Conservation (phyloP, 2,329 filamentous ascomycete genomes). For the Trichoderma sp. region DNA sequence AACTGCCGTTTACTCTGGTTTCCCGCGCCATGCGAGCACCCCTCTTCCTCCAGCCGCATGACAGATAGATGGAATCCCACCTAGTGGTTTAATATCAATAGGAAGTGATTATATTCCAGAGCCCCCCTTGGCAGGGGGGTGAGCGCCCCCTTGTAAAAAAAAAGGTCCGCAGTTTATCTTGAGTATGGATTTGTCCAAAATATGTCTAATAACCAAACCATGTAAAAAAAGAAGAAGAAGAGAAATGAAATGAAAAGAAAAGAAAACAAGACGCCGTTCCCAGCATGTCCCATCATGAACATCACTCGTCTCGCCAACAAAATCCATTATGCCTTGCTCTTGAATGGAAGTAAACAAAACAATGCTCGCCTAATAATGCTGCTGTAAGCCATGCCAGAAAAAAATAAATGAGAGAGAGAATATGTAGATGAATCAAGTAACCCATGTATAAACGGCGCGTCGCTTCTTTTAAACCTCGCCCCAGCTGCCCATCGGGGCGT, state of each 20-base stretch:
- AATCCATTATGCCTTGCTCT: slow-evolving; percentile 11
- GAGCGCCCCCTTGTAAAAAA: not conserved
- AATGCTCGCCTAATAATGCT: slow-evolving; percentile 15
- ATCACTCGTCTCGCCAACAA: slow-evolving; percentile 9
- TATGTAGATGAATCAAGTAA: not conserved
- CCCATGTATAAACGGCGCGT: not conserved
- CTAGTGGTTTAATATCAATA: not conserved
- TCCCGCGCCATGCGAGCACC: slow-evolving; percentile 9
- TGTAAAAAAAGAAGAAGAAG: not conserved
- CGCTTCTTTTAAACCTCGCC: slow-evolving; percentile 58
- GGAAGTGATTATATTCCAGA: slow-evolving; percentile 5
- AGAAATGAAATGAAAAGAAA: too few species aligned
- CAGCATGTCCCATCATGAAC: not conserved
- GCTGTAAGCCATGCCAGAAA: slow-evolving; percentile 5
- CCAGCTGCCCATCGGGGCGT: slow-evolving; percentile 72
- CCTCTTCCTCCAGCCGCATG: not conserved
- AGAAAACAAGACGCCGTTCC: not conserved
- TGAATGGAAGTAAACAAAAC: not conserved
- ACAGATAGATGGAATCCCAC: not conserved
- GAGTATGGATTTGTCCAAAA: not conserved
- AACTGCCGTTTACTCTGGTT: not conserved
- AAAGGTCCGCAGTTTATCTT: not conserved
- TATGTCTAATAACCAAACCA: not conserved
- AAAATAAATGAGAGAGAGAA: not conserved
- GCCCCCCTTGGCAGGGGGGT: not conserved